Evolutionary conservation across 805 yeast species (phyloP).

Genomic region (Ogataea nonfermentans): DNA sequence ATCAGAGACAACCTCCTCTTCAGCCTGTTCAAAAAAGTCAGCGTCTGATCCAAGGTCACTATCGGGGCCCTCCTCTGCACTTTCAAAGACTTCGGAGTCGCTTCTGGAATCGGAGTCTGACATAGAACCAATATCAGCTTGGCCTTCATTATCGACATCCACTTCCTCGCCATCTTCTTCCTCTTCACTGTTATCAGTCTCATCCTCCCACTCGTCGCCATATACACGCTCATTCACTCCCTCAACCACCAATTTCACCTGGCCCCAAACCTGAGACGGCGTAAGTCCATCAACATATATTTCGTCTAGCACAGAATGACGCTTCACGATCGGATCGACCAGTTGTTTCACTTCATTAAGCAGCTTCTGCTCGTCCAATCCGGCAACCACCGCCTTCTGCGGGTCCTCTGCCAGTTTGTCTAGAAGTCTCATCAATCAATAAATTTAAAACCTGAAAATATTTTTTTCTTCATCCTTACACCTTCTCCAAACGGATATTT

Average conservation of each 20-base stretch:
- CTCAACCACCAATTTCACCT: constrained; percentile 80
- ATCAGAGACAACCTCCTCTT: constrained; percentile 17
- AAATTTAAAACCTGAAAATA: constrained; percentile 1
- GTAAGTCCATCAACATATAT: constrained; percentile 83
- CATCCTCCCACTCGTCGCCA: constrained; percentile 28
- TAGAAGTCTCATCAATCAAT: constrained; percentile 10
- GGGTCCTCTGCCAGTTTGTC: constrained; percentile 22
- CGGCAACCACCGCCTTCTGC: constrained; percentile 16
- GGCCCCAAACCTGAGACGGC: constrained; percentile 92
- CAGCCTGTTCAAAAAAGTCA: constrained; percentile 21
- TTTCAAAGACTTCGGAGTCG: constrained; percentile 20
- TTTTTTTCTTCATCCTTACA: constrained; percentile 7
- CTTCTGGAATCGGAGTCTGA: constrained; percentile 16
- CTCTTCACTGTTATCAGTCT: constrained; percentile 15
- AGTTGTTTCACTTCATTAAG: constrained; percentile 43
- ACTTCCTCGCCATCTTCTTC: constrained; percentile 27
- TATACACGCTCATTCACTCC: constrained; percentile 66
- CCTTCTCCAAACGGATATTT: constrained; percentile 8
- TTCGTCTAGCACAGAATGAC: constrained; percentile 69
- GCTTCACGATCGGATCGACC: constrained; percentile 51
- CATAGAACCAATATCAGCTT: constrained; percentile 29
- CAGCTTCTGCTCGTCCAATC: constrained; percentile 18
- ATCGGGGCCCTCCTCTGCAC: constrained; percentile 31
- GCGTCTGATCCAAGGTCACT: constrained; percentile 23
- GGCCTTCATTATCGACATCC: constrained; percentile 24